Percentiles rank a stretch among this genome's conserved stretches.
Conservation (phyloP, 495 filamentous ascomycete species). For the Trypethelium eluteriae region DNA sequence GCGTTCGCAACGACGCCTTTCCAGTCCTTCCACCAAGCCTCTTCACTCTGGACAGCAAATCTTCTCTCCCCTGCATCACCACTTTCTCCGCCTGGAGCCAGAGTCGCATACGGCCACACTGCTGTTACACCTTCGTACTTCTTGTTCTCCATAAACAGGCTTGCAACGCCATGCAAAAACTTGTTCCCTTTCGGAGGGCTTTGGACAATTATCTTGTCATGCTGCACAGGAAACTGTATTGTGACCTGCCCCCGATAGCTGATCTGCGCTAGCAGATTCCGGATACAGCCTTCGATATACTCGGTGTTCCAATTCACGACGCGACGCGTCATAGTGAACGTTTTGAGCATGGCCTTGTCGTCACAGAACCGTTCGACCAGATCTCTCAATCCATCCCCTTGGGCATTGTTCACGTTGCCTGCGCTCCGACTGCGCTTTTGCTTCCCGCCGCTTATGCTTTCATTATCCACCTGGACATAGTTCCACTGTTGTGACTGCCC, state of each 20-base stretch:
- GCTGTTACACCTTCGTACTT: slow-evolving; percentile 46
- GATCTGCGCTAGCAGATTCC: slow-evolving; percentile 40
- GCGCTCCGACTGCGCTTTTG: slow-evolving; percentile 29
- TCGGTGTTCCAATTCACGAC: slow-evolving; percentile 46
- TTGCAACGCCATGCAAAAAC: slow-evolving; percentile 21
- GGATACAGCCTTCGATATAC: slow-evolving; percentile 47
- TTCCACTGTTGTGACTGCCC: slow-evolving; percentile 39
- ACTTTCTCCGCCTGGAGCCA: slow-evolving; percentile 14
- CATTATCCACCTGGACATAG: slow-evolving; percentile 44
- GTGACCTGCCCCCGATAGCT: slow-evolving; percentile 44
- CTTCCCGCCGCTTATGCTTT: slow-evolving; percentile 44
- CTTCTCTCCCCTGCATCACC: slow-evolving; percentile 2
- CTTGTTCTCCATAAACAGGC: slow-evolving; percentile 33
- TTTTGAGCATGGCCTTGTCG: slow-evolving; percentile 41
- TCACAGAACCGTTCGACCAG: slow-evolving; percentile 47
- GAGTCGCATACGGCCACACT: slow-evolving; percentile 33
- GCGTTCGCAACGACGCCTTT: slow-evolving; percentile 39
- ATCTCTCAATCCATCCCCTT: slow-evolving; percentile 23
- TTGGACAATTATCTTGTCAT: slow-evolving; percentile 42
- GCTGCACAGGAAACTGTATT: slow-evolving; percentile 46
- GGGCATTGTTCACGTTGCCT: background rate
- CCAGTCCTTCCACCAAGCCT: slow-evolving; percentile 49
- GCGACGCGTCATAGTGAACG: slow-evolving; percentile 42
- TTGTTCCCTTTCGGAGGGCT: slow-evolving; percentile 37
- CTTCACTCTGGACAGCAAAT: slow-evolving; percentile 46